These are phyloP conservation scores for Copromyces sp. DNA, from an alignment of 495 filamentous ascomycete species.

Conservation along the genomic window DNA sequence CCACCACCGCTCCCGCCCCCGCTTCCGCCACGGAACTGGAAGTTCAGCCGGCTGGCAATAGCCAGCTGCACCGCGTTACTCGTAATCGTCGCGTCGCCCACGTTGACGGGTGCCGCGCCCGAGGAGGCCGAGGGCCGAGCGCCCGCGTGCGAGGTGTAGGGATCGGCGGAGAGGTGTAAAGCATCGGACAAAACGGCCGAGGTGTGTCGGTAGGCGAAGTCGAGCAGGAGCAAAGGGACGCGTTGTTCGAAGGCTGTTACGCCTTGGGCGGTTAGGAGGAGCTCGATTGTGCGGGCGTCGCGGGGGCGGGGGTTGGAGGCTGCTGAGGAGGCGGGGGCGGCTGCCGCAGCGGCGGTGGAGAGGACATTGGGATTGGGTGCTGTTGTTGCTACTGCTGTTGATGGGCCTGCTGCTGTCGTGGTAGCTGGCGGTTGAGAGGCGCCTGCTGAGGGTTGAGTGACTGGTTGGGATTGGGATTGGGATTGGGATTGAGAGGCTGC, in stretches of 20 bases:
- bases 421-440: conserved; percentile 26
- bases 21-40: conserved; percentile 41
- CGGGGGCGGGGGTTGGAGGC: conserved; percentile 65
- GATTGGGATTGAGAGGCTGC: conserved; percentile 26
- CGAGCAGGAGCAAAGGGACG: conserved; percentile 86
- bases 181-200: conserved; percentile 57
- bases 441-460: conserved; percentile 9
- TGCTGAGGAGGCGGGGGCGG: conserved; percentile 26
- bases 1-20: conserved; percentile 29
- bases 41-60: conserved; percentile 38
- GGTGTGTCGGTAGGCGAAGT: conserved; percentile 86
- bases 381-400: conserved; percentile 10
- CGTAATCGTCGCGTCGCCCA: conserved; percentile 33
- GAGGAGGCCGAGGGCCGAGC: conserved; percentile 33
- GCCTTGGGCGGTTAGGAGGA: conserved; percentile 78
- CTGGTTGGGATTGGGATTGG: conserved; percentile 14
- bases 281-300: conserved; percentile 83
- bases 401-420: conserved; percentile 18
- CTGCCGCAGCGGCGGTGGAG: conserved; percentile 13
- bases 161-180: conserved; percentile 51
- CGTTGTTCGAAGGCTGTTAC: conserved; percentile 88
- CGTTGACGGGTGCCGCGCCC: conserved; percentile 36
- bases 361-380: conserved; percentile 5
- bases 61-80: conserved; percentile 41
- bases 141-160: conserved; percentile 46